Conservation (phyloP, 2,329 filamentous ascomycete species). For the Epichloe aotearoae region DNA sequence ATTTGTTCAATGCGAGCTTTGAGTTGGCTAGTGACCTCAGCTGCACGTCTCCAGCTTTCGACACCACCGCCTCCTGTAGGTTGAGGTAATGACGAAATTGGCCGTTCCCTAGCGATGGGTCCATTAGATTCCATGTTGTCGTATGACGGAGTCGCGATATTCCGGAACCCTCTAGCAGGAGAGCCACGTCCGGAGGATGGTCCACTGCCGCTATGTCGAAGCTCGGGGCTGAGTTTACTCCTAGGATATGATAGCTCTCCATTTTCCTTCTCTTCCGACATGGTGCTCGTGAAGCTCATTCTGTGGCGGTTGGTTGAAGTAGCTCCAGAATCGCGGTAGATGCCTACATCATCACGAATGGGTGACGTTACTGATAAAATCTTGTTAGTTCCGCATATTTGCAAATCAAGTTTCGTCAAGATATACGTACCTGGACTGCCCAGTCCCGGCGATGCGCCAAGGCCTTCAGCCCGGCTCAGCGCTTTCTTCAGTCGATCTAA, state of each 20-base stretch:
- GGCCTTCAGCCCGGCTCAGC: conserved; percentile 46
- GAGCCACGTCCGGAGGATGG: conserved; percentile 44
- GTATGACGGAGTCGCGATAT: conserved; percentile 18
- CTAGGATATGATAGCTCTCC: conserved; percentile 35
- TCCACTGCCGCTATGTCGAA: conserved; percentile 36
- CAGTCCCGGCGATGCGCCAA: conserved; percentile 25
- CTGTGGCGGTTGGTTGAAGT: conserved; percentile 32
- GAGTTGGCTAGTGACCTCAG: conserved; percentile 92
- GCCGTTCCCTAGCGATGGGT: conserved; percentile 18
- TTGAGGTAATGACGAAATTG: conserved; percentile 23
- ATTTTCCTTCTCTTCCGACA: conserved; percentile 71
- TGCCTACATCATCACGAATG: conserved; percentile 44
- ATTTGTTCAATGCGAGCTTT: conserved; percentile 98
- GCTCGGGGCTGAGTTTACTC: conserved; percentile 42
- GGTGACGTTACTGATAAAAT: conserved; percentile 32
- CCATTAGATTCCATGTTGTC: conserved; percentile 19
- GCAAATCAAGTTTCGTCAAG: neutral
- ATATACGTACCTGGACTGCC: conserved; percentile 22
- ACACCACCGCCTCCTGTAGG: conserved; percentile 20
- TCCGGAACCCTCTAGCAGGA: conserved; percentile 42
- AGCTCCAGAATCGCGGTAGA: conserved; percentile 40
- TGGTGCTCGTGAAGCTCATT: conserved; percentile 49
- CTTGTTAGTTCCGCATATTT: neutral
- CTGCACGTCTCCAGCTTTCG: conserved; percentile 94
- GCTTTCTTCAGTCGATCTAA: conserved; percentile 90